Base-by-base conservation (phyloP, 2,329 filamentous ascomycete species). In the Colletotrichum lindemuthianum region DNA sequence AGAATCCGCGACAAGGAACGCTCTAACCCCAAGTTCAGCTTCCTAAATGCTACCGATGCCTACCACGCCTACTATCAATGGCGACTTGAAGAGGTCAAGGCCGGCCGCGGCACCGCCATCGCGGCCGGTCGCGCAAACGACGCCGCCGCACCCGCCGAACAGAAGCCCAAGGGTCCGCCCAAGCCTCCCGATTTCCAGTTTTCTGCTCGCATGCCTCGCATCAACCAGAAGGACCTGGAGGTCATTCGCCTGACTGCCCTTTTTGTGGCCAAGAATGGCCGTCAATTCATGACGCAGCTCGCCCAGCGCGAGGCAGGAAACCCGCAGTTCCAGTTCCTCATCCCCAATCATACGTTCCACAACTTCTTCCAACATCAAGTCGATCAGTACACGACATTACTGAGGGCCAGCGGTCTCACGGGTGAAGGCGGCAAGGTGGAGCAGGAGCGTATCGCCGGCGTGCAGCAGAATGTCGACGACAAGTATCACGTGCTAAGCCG, bases 181-280 rank as follows among this genome's bases (percentile, higher is more conserved):
- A 89, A 94, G 73, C 96, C 96, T 13, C 87, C 91, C 61, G 91
- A 94, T 72, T 98, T 96, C 74, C 88, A 92, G 70, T 99, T 97
- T 81, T 97, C 93, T 60, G 94, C 96, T 70, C 91, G 94, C 75
- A 97, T 98, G 92, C 96, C 96, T 63, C 95, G 94, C 70, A 97
- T 99, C 80, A 97, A 91, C 78, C 93, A 96, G 69, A 92, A 97
- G 77, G 96, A 99, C 83, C 81, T 98, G 68, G 88, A 90, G 70
- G 83, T 90, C 53, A 83, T 91, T 60, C 84, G 86, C 60, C 79
- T 97, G 73, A 97, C 95, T 40, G 96, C 96, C 16, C 83, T 97
- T 33, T 97, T 96, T 77, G 93, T 95, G 53, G 96, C 96, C 56
- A 94, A 95, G 78, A 95, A 97, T 72, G 96, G 96, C 12, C 90